These are phyloP conservation scores for Sphagnum tenellum DNA, from an alignment of 225 moss, liverwort and hornwort genomes.

Conservation along the genomic window DNA sequence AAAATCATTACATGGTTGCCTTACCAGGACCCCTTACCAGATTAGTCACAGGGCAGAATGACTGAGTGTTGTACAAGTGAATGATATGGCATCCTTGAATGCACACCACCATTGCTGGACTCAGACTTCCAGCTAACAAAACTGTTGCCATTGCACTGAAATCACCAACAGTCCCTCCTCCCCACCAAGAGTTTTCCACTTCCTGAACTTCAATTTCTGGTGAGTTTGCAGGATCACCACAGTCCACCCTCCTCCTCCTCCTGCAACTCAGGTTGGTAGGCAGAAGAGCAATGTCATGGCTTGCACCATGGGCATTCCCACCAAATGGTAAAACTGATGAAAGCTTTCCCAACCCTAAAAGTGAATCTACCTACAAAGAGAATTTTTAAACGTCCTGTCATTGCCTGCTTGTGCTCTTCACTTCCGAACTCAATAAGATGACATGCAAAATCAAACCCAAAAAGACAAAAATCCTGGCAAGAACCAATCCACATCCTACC, in stretches of 20 bases:
- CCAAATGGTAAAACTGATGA: conserved; percentile 9
- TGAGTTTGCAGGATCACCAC: conserved; percentile 3
- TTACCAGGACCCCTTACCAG: too few species aligned
- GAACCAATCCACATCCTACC: conserved; percentile 11
- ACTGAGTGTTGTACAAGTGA: too few species aligned
- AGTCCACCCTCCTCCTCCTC: conserved; percentile 1
- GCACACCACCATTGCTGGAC: too few species aligned
- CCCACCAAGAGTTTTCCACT: too few species aligned
- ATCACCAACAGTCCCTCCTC: too few species aligned
- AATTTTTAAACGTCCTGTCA: neutral
- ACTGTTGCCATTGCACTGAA: too few species aligned
- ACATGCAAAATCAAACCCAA: neutral
- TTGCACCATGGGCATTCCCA: conserved; percentile 18
- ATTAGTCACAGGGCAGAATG: too few species aligned
- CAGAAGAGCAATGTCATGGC: conserved; percentile 4
- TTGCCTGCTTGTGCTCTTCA: neutral
- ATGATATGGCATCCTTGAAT: too few species aligned
- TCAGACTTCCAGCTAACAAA: too few species aligned
- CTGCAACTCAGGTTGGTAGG: neutral
- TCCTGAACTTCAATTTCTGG: neutral
- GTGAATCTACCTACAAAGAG: conserved; percentile 15
- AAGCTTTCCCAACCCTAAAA: conserved; percentile 12
- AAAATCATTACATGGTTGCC: too few species aligned
- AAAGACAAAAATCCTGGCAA: neutral
- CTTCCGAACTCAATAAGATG: neutral